Evolutionary conservation across 192 early-diverging fungal species (phyloP).

Genomic region (Kappamyces sp.): DNA sequence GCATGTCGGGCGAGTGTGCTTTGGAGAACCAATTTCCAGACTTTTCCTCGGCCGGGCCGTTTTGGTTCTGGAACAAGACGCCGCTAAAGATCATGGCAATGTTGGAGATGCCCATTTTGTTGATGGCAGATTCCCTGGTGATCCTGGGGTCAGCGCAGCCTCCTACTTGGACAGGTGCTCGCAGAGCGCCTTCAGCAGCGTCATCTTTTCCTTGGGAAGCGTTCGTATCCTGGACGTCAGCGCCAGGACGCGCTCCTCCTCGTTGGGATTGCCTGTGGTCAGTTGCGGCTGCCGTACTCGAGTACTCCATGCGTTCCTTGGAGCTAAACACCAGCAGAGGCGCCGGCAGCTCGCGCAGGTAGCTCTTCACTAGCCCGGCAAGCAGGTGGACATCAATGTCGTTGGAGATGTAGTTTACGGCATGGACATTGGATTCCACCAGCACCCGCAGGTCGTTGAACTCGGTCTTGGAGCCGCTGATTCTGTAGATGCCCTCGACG

Average conservation of each 20-base stretch:
- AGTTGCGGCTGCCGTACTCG: conserved; percentile 31
- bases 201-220: conserved; percentile 43
- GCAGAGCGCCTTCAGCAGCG: conserved; percentile 50
- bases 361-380: conserved; percentile 58
- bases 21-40: conserved; percentile 2
- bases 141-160: conserved; percentile 29
- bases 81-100: conserved; percentile 58
- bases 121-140: conserved; percentile 36
- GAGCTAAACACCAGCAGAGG: conserved; percentile 54
- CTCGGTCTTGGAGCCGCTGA: conserved; percentile 28
- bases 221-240: conserved; percentile 32
- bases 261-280: conserved; percentile 36
- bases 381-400: conserved; percentile 54
- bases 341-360: conserved; percentile 56
- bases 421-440: conserved; percentile 22
- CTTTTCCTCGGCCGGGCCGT: conserved; percentile 1
- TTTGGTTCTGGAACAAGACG: conserved; percentile 50
- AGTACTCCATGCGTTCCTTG: conserved; percentile 48
- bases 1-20: not conserved
- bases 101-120: conserved; percentile 64
- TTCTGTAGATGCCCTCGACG: conserved; percentile 33
- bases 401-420: conserved; percentile 23
- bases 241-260: conserved; percentile 28
- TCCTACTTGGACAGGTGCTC: conserved; percentile 52
- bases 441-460: conserved; percentile 18